Evolutionary conservation across 257 asterid species (phyloP), one percentile per base, ranked within the genome.

Genomic region (Salvia hispanica): DNA sequence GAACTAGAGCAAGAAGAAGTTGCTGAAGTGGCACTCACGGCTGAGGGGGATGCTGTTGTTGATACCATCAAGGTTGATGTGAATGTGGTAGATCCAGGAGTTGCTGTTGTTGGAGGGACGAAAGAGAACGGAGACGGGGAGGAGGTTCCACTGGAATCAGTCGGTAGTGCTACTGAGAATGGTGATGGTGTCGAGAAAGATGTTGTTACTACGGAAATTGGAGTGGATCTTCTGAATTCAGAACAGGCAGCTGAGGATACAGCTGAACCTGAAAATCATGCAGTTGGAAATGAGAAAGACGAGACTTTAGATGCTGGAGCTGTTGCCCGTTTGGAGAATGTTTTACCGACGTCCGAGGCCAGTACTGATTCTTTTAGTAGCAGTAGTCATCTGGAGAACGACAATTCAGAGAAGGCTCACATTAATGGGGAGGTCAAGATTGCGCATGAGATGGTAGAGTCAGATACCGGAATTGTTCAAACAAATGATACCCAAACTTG

Each of bases 11-110:
- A 36, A 12, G 51, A 47, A 14, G 74, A 65, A 63, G 79, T 15
- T 21, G 75, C 37, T 70, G 71, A n/a, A 57, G 48, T 13, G 67
- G 56, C 48, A 28, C 40, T 79, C 53, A 79, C 67, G 16, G 52
- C 77, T 4, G 77, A 78, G 70, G 88, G 83, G 42, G 95, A 84
- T 67, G 40, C 84, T 18, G 68, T 84, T 62, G 84, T 79, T 57
- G 83, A 81, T 60, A 51, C 85, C 28, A 75, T 81, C 58, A 62
- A 79, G 62, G 84, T 75, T 74, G 82, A 77, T 66, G 64, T 71
- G 46, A 64, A 73, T 62, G 66, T 70, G 51, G 75, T 76, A 9
- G 79, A 62, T 55, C 69, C 84, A 0, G 83, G 87, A 55, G 82
- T 85, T 3, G 88, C 79, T 70, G 82, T 79, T 63, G 82, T 84